These are phyloP conservation scores for Cucurbita maxima DNA, from an alignment of 306 rosid species.

Conservation along the genomic window DNA sequence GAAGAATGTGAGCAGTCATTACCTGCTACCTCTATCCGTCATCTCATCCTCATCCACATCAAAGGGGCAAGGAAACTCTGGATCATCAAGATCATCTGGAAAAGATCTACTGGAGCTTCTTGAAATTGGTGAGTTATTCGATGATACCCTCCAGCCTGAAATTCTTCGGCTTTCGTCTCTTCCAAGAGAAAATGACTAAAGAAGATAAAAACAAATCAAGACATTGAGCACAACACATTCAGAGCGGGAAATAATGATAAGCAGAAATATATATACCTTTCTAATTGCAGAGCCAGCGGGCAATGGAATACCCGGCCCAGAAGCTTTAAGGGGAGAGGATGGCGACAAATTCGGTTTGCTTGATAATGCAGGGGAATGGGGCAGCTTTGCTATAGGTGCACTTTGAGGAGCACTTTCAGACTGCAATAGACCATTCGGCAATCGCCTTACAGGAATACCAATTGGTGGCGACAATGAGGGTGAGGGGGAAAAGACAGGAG, in stretches of 20 bases:
- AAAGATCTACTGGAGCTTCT: slow-evolving; percentile 78
- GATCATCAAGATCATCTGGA: slow-evolving; percentile 42
- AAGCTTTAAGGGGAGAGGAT: slow-evolving; percentile 24
- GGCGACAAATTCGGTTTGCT: slow-evolving; percentile 42
- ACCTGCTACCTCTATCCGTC: slow-evolving; percentile 77
- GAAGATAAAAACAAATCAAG: slow-evolving; percentile 12
- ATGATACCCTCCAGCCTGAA: slow-evolving; percentile 38
- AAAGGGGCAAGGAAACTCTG: slow-evolving; percentile 61
- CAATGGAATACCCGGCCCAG: slow-evolving; percentile 1
- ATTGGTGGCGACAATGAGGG: slow-evolving; percentile 54
- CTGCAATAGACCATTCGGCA: slow-evolving; percentile 38
- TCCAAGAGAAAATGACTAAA: slow-evolving; percentile 41
- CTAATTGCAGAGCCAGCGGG: slow-evolving; percentile 38
- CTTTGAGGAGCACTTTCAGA: slow-evolving; percentile 71
- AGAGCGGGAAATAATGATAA: background rate
- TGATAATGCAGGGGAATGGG: slow-evolving; percentile 22
- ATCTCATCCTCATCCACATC: slow-evolving; percentile 57
- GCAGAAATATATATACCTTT: slow-evolving; percentile 35
- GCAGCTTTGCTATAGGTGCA: slow-evolving; percentile 32
- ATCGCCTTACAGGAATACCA: slow-evolving; percentile 26
- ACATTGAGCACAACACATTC: slow-evolving; percentile 1
- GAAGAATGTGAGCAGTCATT: slow-evolving; percentile 1
- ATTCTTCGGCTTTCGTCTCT: slow-evolving; percentile 39
- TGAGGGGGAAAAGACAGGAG: slow-evolving; percentile 25
- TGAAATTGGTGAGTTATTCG: slow-evolving; percentile 40